A percentile compares a stretch with the other conserved stretches of the same genome.
These are phyloP conservation scores for Ligustrum vulgare DNA, from an alignment of 257 asterid genomes.

Conservation along the genomic window DNA sequence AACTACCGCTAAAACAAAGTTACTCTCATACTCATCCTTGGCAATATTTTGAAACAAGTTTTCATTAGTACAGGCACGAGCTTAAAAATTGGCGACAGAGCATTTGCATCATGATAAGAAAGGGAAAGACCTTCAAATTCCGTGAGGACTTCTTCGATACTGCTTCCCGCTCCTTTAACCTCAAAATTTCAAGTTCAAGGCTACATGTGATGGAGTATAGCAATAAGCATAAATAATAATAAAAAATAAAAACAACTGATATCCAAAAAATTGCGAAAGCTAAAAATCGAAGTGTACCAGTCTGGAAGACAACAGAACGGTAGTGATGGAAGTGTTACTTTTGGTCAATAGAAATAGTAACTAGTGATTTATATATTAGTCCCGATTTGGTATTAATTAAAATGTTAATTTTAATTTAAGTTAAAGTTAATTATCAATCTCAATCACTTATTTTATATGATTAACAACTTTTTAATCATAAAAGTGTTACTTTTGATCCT, in stretches of 20 bases:
- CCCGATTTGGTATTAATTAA: no score
- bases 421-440: no score
- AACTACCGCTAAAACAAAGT: constrained; percentile 93
- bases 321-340: no score
- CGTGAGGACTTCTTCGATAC: constrained; percentile 80
- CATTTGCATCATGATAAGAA: constrained; percentile 3
- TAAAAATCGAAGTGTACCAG: no score
- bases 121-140: constrained; percentile 65
- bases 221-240: constrained; percentile 19
- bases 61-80: constrained; percentile 22
- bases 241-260: constrained; percentile 18
- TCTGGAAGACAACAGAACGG: no score
- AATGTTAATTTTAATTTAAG: no score
- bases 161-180: constrained; percentile 81
- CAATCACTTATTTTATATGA: no score
- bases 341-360: no score
- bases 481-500: no score
- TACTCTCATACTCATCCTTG: constrained; percentile 93
- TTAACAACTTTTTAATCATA: no score
- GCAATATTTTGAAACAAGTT: constrained; percentile 73
- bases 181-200: constrained; percentile 79
- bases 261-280: constrained; percentile 10
- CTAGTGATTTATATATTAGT: no score
- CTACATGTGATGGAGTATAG: constrained; percentile 39
- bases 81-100: constrained; percentile 1